A percentile compares a stretch with the other conserved stretches of the same genome.
Evolutionary conservation across 2,329 filamentous ascomycete species (phyloP).

Genomic region (Pseudocercospora fijiensis): DNA sequence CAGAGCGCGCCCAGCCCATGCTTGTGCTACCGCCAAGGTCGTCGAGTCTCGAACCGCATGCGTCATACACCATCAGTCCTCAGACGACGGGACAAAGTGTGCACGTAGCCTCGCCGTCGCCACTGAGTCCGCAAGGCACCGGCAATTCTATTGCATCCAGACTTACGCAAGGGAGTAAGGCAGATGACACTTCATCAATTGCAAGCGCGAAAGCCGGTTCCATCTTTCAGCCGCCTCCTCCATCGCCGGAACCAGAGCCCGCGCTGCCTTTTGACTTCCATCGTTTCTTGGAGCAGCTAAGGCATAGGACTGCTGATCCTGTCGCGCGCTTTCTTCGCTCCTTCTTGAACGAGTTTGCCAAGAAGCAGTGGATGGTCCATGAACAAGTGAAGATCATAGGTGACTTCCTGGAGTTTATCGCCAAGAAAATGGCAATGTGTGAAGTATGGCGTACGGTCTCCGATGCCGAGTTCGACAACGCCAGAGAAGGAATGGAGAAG

Average conservation of each 20-base stretch:
- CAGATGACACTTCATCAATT: constrained; percentile 34
- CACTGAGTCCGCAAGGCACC: constrained; percentile 28
- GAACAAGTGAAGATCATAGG: constrained; percentile 99
- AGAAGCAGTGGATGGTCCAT: constrained; percentile 99
- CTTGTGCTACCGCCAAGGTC: constrained; percentile 76
- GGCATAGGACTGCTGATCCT: constrained; percentile 95
- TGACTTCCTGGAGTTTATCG: constrained; percentile 94
- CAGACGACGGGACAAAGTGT: constrained; percentile 30
- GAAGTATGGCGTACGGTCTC: constrained; percentile 96
- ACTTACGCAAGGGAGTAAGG: constrained; percentile 22
- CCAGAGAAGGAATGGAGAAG: constrained; percentile 98
- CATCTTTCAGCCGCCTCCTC: constrained; percentile 60
- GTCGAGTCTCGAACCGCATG: constrained; percentile 74
- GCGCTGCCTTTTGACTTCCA: constrained; percentile 94
- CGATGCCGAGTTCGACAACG: constrained; percentile 97
- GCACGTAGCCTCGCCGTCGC: constrained; percentile 14
- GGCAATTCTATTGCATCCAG: constrained; percentile 31
- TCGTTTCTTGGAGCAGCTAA: constrained; percentile 89
- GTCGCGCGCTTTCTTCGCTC: constrained; percentile 94
- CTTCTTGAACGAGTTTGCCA: constrained; percentile 90
- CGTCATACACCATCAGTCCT: constrained; percentile 28
- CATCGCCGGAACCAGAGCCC: constrained; percentile 64
- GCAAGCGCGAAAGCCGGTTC: constrained; percentile 36
- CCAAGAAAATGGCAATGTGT: constrained; percentile 96
- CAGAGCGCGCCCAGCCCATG: constrained; percentile 79